Base-by-base conservation (phyloP, 2,329 filamentous ascomycete species). In the Talaromyces sp. region DNA sequence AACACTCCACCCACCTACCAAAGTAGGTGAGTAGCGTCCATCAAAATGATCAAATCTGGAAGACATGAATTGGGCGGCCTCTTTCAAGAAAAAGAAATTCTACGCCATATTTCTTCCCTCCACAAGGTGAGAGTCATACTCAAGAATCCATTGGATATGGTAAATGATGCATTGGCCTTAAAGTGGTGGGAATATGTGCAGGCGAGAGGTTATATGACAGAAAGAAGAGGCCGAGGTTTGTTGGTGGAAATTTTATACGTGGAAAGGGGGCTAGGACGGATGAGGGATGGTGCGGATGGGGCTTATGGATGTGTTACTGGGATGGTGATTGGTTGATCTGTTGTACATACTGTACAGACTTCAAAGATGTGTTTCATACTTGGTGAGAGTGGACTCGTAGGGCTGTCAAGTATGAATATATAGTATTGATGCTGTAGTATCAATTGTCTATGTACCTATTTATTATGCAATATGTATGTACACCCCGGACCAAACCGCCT, bases 41-140 rank as follows among this genome's bases (percentile, higher is more conserved):
- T 9, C 17, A 31, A 19, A 54, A 10, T 13, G n/a, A 19, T 35
- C 17, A 15, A 15, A 52, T 52, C n/a, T 25, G 37, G 37, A 45
- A 31, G 8, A n/a, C 15, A 33, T 33, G 56, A 45, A 45, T 15
- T 31, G 35, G 19, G 37, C 56, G 56, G 56, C 6, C 22, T 17
- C 5, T 17, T 11, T 8, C 10, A 52, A 27, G 8, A 2, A 0
- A 41, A 39, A n/a, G 10, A 22, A 9, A 57, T 41, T 61, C 59
- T 61, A 52, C 59, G 59, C 59, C 59, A 52, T 61, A 61, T 52
- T 61, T 61, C 59, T 61, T 61, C 59, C 59, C 59, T 49, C 59
- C 45, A 50, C 59, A 61, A 61, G 59, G 59, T 61, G 27, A 17
- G 5, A 50, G 33, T 39, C 54, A 6, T 39, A 57, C 27, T 22